Evolutionary conservation across 2,329 filamentous ascomycete genomes (phyloP), one percentile per base, ranked within the genome.

Genomic region (Botrytis deweyae): DNA sequence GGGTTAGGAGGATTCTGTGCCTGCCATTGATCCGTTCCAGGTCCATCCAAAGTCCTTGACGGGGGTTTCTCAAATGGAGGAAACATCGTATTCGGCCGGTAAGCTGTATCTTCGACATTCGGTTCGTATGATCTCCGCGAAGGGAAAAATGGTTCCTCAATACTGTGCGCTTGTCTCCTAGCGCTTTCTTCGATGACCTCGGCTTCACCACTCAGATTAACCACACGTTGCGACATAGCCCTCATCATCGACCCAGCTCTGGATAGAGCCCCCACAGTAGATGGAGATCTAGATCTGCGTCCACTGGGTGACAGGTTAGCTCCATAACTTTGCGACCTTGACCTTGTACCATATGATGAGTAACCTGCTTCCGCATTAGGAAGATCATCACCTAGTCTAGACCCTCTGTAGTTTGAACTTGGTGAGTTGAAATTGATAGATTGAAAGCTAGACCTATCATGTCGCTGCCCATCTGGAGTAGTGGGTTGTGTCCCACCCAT

Each of bases 151-250:
- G 68, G 59, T 40, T 74, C 72, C 59, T 70, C 66, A 33, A 70
- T n/a, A 44, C 36, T 70, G 14, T 61, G 29, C 16, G 72, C 72
- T n/a, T 73, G 76, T 76, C 81, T 74, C 73, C 79, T 75, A 80
- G 79, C 62, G 80, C 77, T 90, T 76, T 92, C 90, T 81, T 97
- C 94, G 25, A 95, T 86, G 33, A 93, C 85, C 78, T 98, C 93
- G 7, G 91, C 92, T 80, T 98, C 96, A 81, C 97, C 97, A 83
- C 94, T 97, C 79, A 99, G 89, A 80, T 98, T 98, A 80, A 99
- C 96, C 73, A 99, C 95, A 85, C 96, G 93, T 84, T 98, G 95
- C 46, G 97, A 98, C 90, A 99, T 97, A 75, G 90, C 90, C 77
- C 92, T 89, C 83, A 95, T 89, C 78, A 94, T 93, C 14, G 92